Base-by-base conservation (phyloP, 1,284 basidiomycete genomes). In the Peniophora sp. region DNA sequence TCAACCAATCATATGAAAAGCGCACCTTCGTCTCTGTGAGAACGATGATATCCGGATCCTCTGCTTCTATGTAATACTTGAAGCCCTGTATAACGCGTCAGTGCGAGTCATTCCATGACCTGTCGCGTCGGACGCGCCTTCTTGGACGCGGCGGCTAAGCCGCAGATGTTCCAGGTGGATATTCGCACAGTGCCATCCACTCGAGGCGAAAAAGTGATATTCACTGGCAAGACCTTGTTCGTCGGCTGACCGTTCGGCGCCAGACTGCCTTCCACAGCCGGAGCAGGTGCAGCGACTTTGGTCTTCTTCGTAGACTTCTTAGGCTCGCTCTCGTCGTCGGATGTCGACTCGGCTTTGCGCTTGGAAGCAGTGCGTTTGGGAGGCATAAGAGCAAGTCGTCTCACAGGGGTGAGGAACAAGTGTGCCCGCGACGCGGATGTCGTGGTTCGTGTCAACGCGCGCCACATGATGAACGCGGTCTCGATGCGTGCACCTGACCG, bases 11-110 rank as follows among this genome's bases (percentile, higher is more conserved):
- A 15, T 10, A 24, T n/a, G 37, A 20, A 24, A 9, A 8, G 41
- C 61, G 46, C 50, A 80, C 86, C 73, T 92, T 93, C 15, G 88
- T 92, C 67, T 93, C 89, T 0, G 85, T 89, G 47, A 92, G 66
- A 11, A 92, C 76, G 27, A 92, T 68, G 20, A 93, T 72, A 62
- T 93, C 89, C 0, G 89, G 79, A 60, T 92, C 81, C 60, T 93
- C 89, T 1, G 89, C 88, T 58, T 88, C 82, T 23, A 92, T 71
- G 60, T 93, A 93, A 57, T 71, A 64, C 58, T 79, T 83, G 68
- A 92, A 90, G 0, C 90, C 89, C 87, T 91, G 12, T 20, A 12
- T 15, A 42, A 11, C 39, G 43, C 53, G 47, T 45, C 47, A 37
- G 56, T 42, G 44, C 37, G 8, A 20, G 8, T 17, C 5, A 8